Evolutionary conservation across 352 stramenopile species (phyloP).

Genomic region (Pythium coloratum): DNA sequence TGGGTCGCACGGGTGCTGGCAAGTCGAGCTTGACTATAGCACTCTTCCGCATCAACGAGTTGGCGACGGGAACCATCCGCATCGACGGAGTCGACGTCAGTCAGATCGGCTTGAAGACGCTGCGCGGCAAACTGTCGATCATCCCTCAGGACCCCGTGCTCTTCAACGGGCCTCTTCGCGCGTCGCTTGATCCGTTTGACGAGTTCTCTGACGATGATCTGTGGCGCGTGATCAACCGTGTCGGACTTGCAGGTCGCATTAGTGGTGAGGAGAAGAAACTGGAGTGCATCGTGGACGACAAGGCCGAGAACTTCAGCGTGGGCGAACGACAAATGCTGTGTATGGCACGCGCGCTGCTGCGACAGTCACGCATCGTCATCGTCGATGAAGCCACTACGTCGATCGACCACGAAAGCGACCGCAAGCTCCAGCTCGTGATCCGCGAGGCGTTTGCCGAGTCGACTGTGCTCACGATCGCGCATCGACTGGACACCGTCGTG

Average conservation of each 20-base stretch:
- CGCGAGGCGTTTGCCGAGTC: conserved; percentile 80
- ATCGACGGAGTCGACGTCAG: conserved; percentile 43
- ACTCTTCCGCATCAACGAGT: conserved; percentile 93
- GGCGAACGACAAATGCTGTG: conserved; percentile 94
- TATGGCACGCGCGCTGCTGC: conserved; percentile 87
- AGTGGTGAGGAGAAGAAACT: conserved; percentile 3
- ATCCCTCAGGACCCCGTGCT: conserved; percentile 83
- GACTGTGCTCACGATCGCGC: conserved; percentile 82
- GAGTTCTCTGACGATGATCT: conserved; percentile 72
- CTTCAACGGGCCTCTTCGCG: conserved; percentile 84
- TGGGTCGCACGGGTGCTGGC: conserved; percentile 86
- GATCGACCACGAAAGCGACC: conserved; percentile 60
- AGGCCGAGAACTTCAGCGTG: conserved; percentile 89
- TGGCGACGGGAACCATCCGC: conserved; percentile 58
- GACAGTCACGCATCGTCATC: conserved; percentile 83
- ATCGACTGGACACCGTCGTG: background rate
- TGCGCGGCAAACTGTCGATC: conserved; percentile 37
- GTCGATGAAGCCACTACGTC: conserved; percentile 93
- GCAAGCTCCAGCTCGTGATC: conserved; percentile 69
- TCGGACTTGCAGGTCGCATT: conserved; percentile 52
- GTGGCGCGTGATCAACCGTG: conserved; percentile 52
- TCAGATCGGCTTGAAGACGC: conserved; percentile 25
- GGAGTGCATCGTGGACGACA: conserved; percentile 43
- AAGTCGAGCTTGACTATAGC: conserved; percentile 88
- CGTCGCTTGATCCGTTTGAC: conserved; percentile 85